Conservation (phyloP, 106 monocot genomes). For the Allium sativum region DNA sequence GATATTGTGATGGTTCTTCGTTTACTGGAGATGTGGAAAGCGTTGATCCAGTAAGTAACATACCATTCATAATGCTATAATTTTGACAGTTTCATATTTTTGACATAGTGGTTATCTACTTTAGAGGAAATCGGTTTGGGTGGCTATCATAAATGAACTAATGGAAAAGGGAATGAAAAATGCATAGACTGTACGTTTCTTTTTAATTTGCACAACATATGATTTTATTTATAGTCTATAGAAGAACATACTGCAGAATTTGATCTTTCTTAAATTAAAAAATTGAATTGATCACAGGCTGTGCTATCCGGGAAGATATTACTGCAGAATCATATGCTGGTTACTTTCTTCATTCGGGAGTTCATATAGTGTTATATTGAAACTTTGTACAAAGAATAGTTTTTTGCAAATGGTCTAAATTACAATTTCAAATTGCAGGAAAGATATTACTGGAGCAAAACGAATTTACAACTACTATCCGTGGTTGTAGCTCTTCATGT, state of each 20-base stretch:
- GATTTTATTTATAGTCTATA: not conserved
- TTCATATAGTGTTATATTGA: not conserved
- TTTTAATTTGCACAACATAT: not conserved
- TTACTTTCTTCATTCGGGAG: conserved; percentile 57
- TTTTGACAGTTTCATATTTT: not conserved
- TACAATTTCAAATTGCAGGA: conserved; percentile 22
- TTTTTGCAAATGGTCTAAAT: not conserved
- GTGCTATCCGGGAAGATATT: conserved; percentile 57
- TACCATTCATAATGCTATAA: not conserved
- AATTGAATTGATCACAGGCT: conserved; percentile 29
- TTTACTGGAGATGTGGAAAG: conserved; percentile 68
- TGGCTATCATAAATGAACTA: conserved; percentile 72
- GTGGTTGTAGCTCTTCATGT: not conserved
- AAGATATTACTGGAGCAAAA: conserved; percentile 1
- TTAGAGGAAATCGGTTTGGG: conserved; percentile 80
- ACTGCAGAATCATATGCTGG: conserved; percentile 78
- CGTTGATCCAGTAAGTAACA: conserved; percentile 54
- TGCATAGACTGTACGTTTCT: conserved; percentile 49
- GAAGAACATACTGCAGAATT: not conserved
- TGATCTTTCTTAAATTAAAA: not conserved
- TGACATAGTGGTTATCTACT: conserved; percentile 19
- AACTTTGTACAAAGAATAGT: not conserved
- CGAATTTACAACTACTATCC: not conserved
- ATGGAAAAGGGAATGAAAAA: conserved; percentile 70
- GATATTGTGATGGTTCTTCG: conserved; percentile 85